Evolutionary conservation across 2,329 filamentous ascomycete species (phyloP), one percentile per base, ranked within the genome.

Genomic region (Lithohypha guttulata): DNA sequence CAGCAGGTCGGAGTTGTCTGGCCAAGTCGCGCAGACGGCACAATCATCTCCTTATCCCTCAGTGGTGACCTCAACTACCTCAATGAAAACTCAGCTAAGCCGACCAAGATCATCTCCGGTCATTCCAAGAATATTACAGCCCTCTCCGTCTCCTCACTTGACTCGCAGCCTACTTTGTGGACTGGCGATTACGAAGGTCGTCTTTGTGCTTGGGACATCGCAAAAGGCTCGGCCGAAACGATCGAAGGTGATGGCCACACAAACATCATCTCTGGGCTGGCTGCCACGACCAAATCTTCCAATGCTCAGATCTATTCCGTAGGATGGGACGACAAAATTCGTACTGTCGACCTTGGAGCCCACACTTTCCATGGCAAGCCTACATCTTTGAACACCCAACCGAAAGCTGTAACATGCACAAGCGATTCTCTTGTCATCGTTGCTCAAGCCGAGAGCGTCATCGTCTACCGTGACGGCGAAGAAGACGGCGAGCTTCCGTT

Each of bases 1-100:
- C 91, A 98, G 60, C 91, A 98, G 58, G 84, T 96, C 21, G 91
- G 91, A 37, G 85, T 98, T 4, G 84, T 91, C 7, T 93, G 86
- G 78, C 84, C 87, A 1, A 71, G 77, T 32, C 75, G 89, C 48
- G 81, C 68, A 38, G 91, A 98, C 57, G 84, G 82, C 20, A 68
- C 95, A 44, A 77, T 98, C 48, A 87, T 98, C 59, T 93, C 84
- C 59, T 66, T 96, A 49, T 91, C 85, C 51, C 71, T 96, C 14
- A 78, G 79, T 35, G 91, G 91, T 17, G 84, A 95, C 57, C 75
- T 98, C 43, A 93, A 84, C 59, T 98, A 98, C 60, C 71, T 96
- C 29, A 69, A 75, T 8, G 75, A 84, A 55, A 82, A 81, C 30
- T 81, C 70, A 34, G 65, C 73, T 1, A 73, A 77, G 42, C 84